phyloP scores from a whole-genome alignment of 1,284 basidiomycete species.

The Veloporphyrellus conicus region DNA sequence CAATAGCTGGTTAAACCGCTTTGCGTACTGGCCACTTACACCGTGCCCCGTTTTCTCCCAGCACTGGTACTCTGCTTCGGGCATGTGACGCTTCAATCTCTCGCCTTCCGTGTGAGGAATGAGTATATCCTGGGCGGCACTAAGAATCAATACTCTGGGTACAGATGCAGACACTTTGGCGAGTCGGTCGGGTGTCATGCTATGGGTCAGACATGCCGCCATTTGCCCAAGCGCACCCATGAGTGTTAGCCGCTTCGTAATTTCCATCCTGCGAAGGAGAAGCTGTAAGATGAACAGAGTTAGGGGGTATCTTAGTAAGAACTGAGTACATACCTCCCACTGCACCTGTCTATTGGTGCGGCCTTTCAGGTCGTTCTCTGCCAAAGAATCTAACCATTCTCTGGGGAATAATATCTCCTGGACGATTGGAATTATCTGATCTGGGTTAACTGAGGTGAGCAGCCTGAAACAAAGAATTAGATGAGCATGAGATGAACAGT shows the following conservation, averaged over 20 bases:
- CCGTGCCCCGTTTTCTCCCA: constrained; percentile 71
- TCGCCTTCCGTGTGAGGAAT: constrained; percentile 56
- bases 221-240: constrained; percentile 73
- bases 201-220: constrained; percentile 67
- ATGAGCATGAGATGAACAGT: not conserved
- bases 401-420: constrained; percentile 61
- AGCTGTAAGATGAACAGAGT: constrained; percentile 30
- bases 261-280: constrained; percentile 48
- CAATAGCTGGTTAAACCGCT: constrained; percentile 55
- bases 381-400: constrained; percentile 53
- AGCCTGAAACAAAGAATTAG: constrained; percentile 18
- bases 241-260: constrained; percentile 58
- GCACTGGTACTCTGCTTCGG: constrained; percentile 61
- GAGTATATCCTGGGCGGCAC: constrained; percentile 71
- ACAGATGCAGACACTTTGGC: constrained; percentile 52
- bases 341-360: constrained; percentile 64
- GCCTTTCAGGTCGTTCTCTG: constrained; percentile 46
- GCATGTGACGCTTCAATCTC: constrained; percentile 60
- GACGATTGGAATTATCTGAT: constrained; percentile 47
- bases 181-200: constrained; percentile 56
- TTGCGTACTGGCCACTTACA: constrained; percentile 51
- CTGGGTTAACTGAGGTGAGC: constrained; percentile 1
- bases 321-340: constrained; percentile 39
- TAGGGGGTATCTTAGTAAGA: not conserved
- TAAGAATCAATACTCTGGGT: constrained; percentile 63